These are phyloP conservation scores for Pyrenula massariospora DNA, from an alignment of 495 filamentous ascomycete species.

Conservation along the genomic window DNA sequence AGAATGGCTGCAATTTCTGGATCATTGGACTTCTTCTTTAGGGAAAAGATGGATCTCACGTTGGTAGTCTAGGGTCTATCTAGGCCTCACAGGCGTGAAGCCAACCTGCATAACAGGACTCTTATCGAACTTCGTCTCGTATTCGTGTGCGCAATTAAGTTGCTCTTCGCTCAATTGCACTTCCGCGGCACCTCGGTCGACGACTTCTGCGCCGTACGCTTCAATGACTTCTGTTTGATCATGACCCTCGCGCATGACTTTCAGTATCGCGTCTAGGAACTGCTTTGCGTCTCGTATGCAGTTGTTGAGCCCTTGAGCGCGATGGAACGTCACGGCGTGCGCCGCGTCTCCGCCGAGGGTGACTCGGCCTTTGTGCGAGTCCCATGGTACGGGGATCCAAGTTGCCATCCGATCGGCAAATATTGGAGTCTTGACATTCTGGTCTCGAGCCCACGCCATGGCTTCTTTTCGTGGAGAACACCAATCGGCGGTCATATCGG, in stretches of 20 bases:
- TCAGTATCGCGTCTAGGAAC: constrained; percentile 21
- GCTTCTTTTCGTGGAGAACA: not conserved
- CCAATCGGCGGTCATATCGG: not conserved
- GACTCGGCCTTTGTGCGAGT: constrained; percentile 26
- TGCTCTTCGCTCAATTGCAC: constrained; percentile 10
- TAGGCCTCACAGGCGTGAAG: not conserved
- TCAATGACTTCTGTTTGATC: constrained; percentile 13
- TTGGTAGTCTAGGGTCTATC: not conserved
- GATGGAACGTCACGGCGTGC: constrained; percentile 34
- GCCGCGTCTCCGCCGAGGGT: constrained; percentile 39
- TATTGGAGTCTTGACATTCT: not conserved
- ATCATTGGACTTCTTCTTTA: not conserved
- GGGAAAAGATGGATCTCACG: not conserved
- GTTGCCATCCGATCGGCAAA: constrained; percentile 2
- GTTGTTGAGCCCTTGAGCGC: constrained; percentile 38
- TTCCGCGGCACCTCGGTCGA: constrained; percentile 31
- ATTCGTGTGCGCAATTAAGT: not conserved
- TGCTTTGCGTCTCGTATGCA: constrained; percentile 32
- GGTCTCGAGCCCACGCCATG: not conserved
- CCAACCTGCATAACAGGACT: not conserved
- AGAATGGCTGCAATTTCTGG: not conserved
- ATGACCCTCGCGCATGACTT: constrained; percentile 6
- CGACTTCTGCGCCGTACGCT: constrained; percentile 36
- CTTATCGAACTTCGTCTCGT: not conserved
- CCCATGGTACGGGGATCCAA: constrained; percentile 18